These are phyloP conservation scores for Lavandula angustifolia DNA, from an alignment of 257 asterid species.

Conservation along the genomic window DNA sequence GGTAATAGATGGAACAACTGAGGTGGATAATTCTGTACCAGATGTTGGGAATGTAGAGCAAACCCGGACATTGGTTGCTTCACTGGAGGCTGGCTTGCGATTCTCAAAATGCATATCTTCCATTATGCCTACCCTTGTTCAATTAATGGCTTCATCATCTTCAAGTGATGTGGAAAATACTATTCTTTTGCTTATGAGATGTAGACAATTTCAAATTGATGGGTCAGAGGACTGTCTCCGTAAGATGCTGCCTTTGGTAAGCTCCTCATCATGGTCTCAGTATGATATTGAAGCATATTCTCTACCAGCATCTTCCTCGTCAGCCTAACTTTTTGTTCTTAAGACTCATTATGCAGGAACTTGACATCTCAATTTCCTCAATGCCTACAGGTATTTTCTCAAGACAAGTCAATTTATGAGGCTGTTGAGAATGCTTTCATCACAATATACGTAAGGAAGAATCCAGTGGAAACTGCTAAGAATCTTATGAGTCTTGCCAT, in stretches of 20 bases:
- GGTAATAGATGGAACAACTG: slow-evolving; percentile 40
- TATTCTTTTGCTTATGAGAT: slow-evolving; percentile 93
- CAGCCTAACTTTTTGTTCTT: slow-evolving; percentile 4
- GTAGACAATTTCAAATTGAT: slow-evolving; percentile 92
- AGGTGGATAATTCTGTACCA: slow-evolving; percentile 66
- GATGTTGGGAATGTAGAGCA: slow-evolving; percentile 94
- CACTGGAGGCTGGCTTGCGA: slow-evolving; percentile 88
- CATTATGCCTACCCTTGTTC: slow-evolving; percentile 83
- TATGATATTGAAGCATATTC: slow-evolving; percentile 17
- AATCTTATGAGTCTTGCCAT: slow-evolving; percentile 84
- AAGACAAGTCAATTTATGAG: slow-evolving; percentile 90
- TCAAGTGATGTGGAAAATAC: slow-evolving; percentile 93
- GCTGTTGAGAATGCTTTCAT: slow-evolving; percentile 97
- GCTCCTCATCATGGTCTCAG: slow-evolving; percentile 33
- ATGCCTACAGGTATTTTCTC: slow-evolving; percentile 78
- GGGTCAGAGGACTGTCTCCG: slow-evolving; percentile 92
- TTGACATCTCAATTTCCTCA: slow-evolving; percentile 21
- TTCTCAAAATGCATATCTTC: slow-evolving; percentile 81
- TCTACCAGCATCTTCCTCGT: slow-evolving; percentile 1
- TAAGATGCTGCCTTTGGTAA: slow-evolving; percentile 98
- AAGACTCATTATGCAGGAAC: slow-evolving; percentile 3
- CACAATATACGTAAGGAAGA: slow-evolving; percentile 74
- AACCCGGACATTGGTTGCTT: slow-evolving; percentile 93
- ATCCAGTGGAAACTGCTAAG: slow-evolving; percentile 82
- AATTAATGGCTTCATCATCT: slow-evolving; percentile 96